These are phyloP conservation scores for Pseudogymnoascus sp. DNA, from an alignment of 2,329 filamentous ascomycete genomes.

Conservation along the genomic window DNA sequence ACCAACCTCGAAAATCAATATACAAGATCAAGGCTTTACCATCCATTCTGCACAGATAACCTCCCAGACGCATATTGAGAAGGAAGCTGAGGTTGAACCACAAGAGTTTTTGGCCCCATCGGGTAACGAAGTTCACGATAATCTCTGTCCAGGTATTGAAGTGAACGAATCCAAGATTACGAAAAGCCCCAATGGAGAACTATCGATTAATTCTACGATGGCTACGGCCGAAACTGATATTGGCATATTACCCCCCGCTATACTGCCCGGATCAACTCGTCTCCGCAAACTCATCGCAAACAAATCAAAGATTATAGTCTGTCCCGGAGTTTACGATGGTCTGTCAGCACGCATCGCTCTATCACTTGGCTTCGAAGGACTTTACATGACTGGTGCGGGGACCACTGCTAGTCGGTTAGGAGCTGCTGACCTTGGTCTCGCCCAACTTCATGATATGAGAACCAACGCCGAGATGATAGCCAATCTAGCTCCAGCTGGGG, in stretches of 20 bases:
- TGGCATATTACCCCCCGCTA: background rate
- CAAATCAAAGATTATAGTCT: conserved; percentile 39
- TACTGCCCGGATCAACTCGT: background rate
- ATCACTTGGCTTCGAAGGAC: conserved; percentile 51
- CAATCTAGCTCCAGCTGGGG: conserved; percentile 39
- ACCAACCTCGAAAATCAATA: background rate
- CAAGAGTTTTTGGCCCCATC: background rate
- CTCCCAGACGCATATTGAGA: background rate
- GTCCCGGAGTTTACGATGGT: conserved; percentile 62
- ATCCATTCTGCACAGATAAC: background rate
- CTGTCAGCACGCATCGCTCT: conserved; percentile 57
- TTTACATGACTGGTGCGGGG: conserved; percentile 58
- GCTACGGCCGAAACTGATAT: background rate
- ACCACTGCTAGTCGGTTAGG: conserved; percentile 41
- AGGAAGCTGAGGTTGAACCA: background rate
- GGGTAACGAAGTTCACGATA: background rate
- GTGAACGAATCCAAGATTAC: background rate
- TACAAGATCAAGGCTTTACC: background rate
- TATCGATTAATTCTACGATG: background rate
- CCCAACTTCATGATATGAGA: conserved; percentile 44
- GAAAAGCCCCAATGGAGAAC: background rate
- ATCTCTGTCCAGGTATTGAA: background rate
- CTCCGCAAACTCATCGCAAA: background rate
- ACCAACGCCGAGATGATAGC: conserved; percentile 46
- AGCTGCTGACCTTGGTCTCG: conserved; percentile 43